phyloP scores from a whole-genome alignment of 345 rosid species.

The Pelargonium nanum region DNA sequence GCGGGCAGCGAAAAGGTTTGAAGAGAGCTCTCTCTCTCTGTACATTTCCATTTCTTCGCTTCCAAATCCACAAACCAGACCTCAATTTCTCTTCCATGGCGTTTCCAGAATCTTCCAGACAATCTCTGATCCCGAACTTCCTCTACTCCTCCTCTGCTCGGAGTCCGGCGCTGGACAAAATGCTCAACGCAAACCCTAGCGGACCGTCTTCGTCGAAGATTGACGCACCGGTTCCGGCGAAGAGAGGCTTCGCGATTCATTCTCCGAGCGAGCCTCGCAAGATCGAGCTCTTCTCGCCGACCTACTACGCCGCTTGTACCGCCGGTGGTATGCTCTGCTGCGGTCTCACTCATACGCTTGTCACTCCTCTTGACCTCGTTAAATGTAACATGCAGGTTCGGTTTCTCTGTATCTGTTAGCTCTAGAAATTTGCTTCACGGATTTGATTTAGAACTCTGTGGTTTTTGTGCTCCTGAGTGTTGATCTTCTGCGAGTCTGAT shows the following conservation, averaged over 20 bases:
- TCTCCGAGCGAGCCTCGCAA: constrained; percentile 59
- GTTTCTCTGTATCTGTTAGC: constrained; percentile 4
- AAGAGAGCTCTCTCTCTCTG: not conserved
- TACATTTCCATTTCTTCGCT: not conserved
- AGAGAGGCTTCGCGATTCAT: constrained; percentile 26
- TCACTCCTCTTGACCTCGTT: constrained; percentile 98
- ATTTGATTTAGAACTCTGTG: not conserved
- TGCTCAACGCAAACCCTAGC: constrained; percentile 23
- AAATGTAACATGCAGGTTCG: constrained; percentile 98
- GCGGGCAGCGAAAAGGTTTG: not conserved
- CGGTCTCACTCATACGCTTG: constrained; percentile 86
- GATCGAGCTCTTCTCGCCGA: constrained; percentile 86
- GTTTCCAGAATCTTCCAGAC: constrained; percentile 26
- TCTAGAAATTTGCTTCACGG: not conserved
- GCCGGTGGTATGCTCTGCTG: constrained; percentile 87
- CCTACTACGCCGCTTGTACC: constrained; percentile 85
- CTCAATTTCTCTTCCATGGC: constrained; percentile 28
- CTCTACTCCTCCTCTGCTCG: constrained; percentile 49
- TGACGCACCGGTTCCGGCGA: constrained; percentile 11
- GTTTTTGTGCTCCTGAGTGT: not conserved
- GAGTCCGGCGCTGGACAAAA: constrained; percentile 23
- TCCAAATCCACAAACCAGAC: not conserved
- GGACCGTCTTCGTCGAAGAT: not conserved
- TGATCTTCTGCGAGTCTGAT: not conserved
- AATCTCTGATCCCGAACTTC: constrained; percentile 54